Conservation (phyloP, 495 filamentous ascomycete species). For the Talaromyces ruber region DNA sequence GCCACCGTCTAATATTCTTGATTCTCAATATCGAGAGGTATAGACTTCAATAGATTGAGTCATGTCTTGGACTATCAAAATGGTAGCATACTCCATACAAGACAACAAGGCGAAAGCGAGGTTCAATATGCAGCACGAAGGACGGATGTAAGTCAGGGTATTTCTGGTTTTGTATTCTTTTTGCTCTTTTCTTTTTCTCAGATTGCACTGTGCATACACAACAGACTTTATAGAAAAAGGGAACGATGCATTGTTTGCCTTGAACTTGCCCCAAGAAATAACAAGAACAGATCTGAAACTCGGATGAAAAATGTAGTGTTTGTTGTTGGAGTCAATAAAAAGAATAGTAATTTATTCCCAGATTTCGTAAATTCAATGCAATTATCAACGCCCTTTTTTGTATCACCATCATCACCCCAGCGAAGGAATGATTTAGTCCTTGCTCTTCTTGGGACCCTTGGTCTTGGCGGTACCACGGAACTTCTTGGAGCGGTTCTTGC, state of each 20-base stretch:
- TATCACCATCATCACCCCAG: constrained; percentile 12
- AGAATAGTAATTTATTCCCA: constrained; percentile 8
- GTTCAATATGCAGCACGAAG: neutral
- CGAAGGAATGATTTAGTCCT: constrained; percentile 31
- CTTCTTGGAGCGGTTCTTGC: constrained; percentile 99
- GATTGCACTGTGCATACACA: neutral
- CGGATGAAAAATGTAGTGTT: neutral
- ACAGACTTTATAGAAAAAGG: constrained; percentile 1
- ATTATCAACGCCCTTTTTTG: constrained; percentile 7
- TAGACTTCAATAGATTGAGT: neutral
- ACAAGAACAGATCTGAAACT: neutral
- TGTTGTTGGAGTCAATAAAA: neutral
- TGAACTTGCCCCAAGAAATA: neutral
- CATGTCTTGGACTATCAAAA: neutral
- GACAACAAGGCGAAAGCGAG: neutral
- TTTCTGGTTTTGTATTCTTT: constrained; percentile 4
- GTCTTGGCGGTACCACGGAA: constrained; percentile 86
- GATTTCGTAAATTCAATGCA: constrained; percentile 9
- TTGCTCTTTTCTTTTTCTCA: constrained; percentile 3
- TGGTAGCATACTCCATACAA: neutral
- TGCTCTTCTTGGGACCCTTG: constrained; percentile 77
- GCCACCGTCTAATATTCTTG: neutral
- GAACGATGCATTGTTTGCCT: neutral
- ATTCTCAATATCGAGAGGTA: neutral
- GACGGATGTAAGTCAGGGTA: neutral